A percentile compares a stretch with the other conserved stretches of the same genome.
Evolutionary conservation across 169 alveolate genomes (phyloP).

Genomic region (Cryptosporidium xiaoi): DNA sequence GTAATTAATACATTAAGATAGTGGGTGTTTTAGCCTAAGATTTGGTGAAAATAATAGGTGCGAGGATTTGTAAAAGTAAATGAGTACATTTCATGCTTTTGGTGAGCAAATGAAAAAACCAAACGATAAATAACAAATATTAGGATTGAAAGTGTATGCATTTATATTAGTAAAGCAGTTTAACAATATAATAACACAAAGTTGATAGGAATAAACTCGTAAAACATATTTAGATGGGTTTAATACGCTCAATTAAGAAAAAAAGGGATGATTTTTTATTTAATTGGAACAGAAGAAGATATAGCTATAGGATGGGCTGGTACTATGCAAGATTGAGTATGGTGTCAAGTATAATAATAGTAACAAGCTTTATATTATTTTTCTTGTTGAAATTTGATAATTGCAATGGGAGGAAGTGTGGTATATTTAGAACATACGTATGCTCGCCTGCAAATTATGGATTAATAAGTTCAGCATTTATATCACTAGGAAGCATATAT

Average conservation of each 20-base stretch:
- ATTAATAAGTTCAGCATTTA: constrained; percentile 12
- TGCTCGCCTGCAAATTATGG: constrained; percentile 29
- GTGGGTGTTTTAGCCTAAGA: too few species aligned
- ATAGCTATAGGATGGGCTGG: constrained; percentile 73
- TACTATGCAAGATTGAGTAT: constrained; percentile 44
- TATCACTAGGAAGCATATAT: constrained; percentile 54
- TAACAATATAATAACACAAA: too few species aligned
- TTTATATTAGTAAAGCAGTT: too few species aligned
- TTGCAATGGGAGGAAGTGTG: constrained; percentile 51
- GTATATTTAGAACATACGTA: constrained; percentile 39
- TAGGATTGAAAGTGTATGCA: too few species aligned
- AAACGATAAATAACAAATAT: too few species aligned
- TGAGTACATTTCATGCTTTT: too few species aligned
- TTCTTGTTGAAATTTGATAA: constrained; percentile 9
- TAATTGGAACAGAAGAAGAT: constrained; percentile 69
- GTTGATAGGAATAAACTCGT: too few species aligned
- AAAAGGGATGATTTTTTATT: constrained; percentile 55
- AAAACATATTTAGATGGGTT: too few species aligned
- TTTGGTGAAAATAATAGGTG: too few species aligned
- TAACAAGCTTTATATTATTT: constrained; percentile 47
- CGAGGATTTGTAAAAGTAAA: too few species aligned
- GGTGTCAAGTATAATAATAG: constrained; percentile 20
- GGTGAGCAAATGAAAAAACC: too few species aligned
- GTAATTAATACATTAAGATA: too few species aligned
- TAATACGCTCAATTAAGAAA: constrained; percentile 21